Evolutionary conservation across 805 yeast species (phyloP), one percentile per base, ranked within the genome.

Genomic region (Cyberlindnera saturnus): DNA sequence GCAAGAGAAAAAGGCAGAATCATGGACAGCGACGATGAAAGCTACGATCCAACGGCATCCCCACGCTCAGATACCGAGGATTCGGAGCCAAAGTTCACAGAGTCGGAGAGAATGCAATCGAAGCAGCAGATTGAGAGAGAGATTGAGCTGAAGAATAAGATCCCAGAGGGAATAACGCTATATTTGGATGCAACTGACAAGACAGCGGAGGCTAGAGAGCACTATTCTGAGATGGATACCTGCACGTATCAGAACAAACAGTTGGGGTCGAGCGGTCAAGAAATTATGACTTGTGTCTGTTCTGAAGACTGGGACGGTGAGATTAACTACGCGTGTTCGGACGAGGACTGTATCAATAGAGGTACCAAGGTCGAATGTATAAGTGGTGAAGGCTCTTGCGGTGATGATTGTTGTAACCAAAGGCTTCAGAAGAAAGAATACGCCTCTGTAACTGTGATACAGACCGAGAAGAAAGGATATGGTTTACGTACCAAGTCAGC

Each of bases 261-360:
- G 36, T 65, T 86, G 11, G 96, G 96, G 10, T 67, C 73, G 32
- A 74, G 89, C 2, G 86, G 83, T 40, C 70, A 73, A 34, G 96
- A 87, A 51, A 74, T 74, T 50, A 89, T 91, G 93, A 78, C 90
- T 14, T 91, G 99, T 70, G 97, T 89, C 59, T 91, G 99, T 69
- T 54, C 46, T 35, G 86, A 74, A 60, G 72, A 70, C 16, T 71
- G 46, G 47, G 69, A 66, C 19, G 75, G 68, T 1, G 56, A 54
- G 6, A 67, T 66, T 42, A 78, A 78, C 51, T 38, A 56, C 13
- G 95, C 97, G 2, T 91, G 99, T 72, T 86, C 81, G 30, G 86
- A 83, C 28, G 82, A 93, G 14, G 89, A 84, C 61, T 91, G 99
- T 74, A 89, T 93, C 55, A 91, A 91, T 64, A 68, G 98, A 40